Evolutionary conservation across 345 rosid genomes (phyloP).

Genomic region (Acer negundo): DNA sequence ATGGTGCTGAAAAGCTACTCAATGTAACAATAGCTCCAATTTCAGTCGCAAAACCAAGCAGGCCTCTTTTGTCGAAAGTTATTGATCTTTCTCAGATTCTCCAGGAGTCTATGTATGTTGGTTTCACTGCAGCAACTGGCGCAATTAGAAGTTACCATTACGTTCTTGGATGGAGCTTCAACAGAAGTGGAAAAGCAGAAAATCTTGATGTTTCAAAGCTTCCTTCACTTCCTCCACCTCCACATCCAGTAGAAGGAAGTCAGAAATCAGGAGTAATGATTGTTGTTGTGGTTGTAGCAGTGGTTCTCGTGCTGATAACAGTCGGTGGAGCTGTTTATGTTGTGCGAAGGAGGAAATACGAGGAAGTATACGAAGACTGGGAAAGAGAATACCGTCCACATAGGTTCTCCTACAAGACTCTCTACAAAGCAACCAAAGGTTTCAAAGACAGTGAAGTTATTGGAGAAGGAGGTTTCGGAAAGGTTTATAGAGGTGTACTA

Average conservation of each 20-base stretch:
- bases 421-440: constrained; percentile 62
- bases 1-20: constrained; percentile 2
- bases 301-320: constrained; percentile 21
- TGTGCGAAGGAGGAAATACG: constrained; percentile 45
- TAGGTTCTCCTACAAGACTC: constrained; percentile 54
- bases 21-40: constrained; percentile 52
- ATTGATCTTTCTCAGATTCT: constrained; percentile 43
- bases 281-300: constrained; percentile 24
- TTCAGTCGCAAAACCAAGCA: constrained; percentile 29
- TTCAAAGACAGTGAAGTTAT: constrained; percentile 50
- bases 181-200: constrained; percentile 40
- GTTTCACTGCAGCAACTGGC: constrained; percentile 58
- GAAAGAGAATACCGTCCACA: constrained; percentile 59
- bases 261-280: constrained; percentile 22
- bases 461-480: constrained; percentile 57
- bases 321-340: constrained; percentile 24
- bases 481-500: constrained; percentile 55
- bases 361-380: constrained; percentile 69
- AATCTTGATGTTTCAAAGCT: constrained; percentile 46
- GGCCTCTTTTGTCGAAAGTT: constrained; percentile 49
- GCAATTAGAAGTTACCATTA: constrained; percentile 38
- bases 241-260: constrained; percentile 5
- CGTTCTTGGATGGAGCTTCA: constrained; percentile 70
- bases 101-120: constrained; percentile 42
- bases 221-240: constrained; percentile 48